phyloP scores from a whole-genome alignment of 2,329 filamentous ascomycete species.

The Aspergillus sp. region DNA sequence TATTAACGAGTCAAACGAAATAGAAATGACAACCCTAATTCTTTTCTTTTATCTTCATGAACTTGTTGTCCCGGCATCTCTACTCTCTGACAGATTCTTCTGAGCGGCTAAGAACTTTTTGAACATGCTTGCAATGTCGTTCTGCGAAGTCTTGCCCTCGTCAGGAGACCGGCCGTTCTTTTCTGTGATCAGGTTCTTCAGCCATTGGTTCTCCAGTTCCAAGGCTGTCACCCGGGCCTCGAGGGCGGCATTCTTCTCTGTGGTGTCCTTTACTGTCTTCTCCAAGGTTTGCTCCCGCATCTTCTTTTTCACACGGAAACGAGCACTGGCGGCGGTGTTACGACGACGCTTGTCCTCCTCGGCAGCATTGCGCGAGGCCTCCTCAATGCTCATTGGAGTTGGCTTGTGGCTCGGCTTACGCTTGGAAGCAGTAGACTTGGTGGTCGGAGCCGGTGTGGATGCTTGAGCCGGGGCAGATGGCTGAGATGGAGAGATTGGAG shows the following conservation, averaged over 20 bases:
- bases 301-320: conserved; percentile 95
- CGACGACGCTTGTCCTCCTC: conserved; percentile 87
- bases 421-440: conserved; percentile 23
- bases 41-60: conserved; percentile 11
- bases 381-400: conserved; percentile 53
- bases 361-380: conserved; percentile 64
- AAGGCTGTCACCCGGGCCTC: conserved; percentile 68
- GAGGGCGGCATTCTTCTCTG: conserved; percentile 67
- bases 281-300: conserved; percentile 82
- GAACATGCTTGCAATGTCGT: conserved; percentile 35
- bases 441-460: conserved; percentile 9
- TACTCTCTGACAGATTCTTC: conserved; percentile 24
- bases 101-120: conserved; percentile 34
- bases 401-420: conserved; percentile 33
- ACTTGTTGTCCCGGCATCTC: conserved; percentile 27
- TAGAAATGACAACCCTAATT: neutral
- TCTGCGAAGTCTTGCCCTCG: conserved; percentile 39
- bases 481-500: conserved; percentile 10
- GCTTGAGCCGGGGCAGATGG: conserved; percentile 10
- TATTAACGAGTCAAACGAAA: neutral
- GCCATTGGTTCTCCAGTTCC: conserved; percentile 75
- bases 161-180: conserved; percentile 52
- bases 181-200: conserved; percentile 72
- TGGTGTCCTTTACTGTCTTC: conserved; percentile 73
- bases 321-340: conserved; percentile 84